Percentiles rank a stretch among this genome's conserved stretches.
These are phyloP conservation scores for Fistulifera pelliculosa DNA, from an alignment of 108 stramenopile species.

Conservation along the genomic window DNA sequence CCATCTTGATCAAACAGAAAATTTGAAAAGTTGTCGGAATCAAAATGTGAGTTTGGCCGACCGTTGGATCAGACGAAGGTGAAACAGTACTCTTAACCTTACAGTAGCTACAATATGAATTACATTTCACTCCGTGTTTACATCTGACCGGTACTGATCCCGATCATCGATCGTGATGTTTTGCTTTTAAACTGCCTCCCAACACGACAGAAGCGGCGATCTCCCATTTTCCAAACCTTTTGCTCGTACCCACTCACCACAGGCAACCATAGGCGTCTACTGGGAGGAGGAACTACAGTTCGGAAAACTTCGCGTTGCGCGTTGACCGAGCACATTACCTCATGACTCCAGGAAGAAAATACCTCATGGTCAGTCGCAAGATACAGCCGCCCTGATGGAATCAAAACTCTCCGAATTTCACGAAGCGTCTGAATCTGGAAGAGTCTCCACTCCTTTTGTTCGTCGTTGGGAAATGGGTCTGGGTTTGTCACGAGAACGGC, in stretches of 20 bases:
- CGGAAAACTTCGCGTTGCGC: conserved; percentile 14
- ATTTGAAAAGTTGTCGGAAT: too few species aligned
- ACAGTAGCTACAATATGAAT: too few species aligned
- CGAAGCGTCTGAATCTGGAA: conserved; percentile 36
- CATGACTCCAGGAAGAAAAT: conserved; percentile 39
- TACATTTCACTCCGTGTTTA: too few species aligned
- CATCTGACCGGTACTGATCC: too few species aligned
- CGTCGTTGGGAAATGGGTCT: conserved; percentile 55
- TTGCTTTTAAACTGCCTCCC: conserved; percentile 18
- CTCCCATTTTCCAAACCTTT: conserved; percentile 59
- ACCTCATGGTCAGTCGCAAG: conserved; percentile 62
- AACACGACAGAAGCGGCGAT: conserved; percentile 35
- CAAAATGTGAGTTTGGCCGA: conserved; percentile 1
- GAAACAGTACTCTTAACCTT: too few species aligned
- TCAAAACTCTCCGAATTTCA: conserved; percentile 40
- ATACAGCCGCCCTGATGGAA: conserved; percentile 35
- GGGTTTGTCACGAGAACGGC: conserved; percentile 57
- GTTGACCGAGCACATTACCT: conserved; percentile 24
- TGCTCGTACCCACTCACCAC: conserved; percentile 58
- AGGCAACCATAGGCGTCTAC: conserved; percentile 54
- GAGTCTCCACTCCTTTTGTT: conserved; percentile 36
- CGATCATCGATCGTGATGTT: too few species aligned
- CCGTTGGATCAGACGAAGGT: too few species aligned
- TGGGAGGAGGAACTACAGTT: conserved; percentile 38
- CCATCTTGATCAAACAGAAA: too few species aligned